Conservation (phyloP, 176 grass and related monocot species). For the Eragrostis nindensis region DNA sequence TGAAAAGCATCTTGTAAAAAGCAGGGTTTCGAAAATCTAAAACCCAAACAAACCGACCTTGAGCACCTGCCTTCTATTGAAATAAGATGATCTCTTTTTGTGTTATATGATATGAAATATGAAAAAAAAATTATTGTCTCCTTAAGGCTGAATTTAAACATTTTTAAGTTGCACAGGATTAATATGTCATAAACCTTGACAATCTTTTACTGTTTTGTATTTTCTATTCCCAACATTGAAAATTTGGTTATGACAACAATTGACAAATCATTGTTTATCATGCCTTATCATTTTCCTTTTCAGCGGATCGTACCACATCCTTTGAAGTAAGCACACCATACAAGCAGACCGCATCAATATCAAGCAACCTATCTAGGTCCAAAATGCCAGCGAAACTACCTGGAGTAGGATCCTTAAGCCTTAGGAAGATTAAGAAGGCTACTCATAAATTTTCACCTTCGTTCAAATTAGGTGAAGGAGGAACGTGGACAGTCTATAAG, state of each 20-base stretch:
- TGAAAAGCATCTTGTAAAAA: too few species aligned
- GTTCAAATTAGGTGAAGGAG: conserved; percentile 62
- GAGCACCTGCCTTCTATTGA: too few species aligned
- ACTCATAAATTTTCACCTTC: conserved; percentile 62
- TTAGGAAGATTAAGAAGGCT: conserved; percentile 63
- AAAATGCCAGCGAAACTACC: conserved; percentile 43
- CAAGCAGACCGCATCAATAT: background rate
- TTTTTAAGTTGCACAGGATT: conserved; percentile 1
- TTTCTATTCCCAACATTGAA: too few species aligned
- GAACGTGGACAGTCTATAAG: conserved; percentile 59
- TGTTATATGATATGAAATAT: conserved; percentile 1
- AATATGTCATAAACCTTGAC: too few species aligned
- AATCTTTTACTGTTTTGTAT: too few species aligned
- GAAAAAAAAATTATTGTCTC: background rate
- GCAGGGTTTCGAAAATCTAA: too few species aligned
- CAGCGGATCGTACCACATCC: conserved; percentile 29
- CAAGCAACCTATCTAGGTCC: conserved; percentile 42
- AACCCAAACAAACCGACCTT: too few species aligned
- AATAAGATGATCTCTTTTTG: background rate
- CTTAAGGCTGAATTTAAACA: background rate
- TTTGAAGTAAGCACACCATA: too few species aligned
- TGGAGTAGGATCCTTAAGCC: conserved; percentile 52
- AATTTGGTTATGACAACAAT: too few species aligned
- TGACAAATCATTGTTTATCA: background rate
- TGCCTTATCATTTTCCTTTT: conserved; percentile 6